A percentile compares a stretch with the other conserved stretches of the same genome.
These are phyloP conservation scores for Trypanosoma boissoni DNA, from an alignment of 208 protist species.

Conservation along the genomic window DNA sequence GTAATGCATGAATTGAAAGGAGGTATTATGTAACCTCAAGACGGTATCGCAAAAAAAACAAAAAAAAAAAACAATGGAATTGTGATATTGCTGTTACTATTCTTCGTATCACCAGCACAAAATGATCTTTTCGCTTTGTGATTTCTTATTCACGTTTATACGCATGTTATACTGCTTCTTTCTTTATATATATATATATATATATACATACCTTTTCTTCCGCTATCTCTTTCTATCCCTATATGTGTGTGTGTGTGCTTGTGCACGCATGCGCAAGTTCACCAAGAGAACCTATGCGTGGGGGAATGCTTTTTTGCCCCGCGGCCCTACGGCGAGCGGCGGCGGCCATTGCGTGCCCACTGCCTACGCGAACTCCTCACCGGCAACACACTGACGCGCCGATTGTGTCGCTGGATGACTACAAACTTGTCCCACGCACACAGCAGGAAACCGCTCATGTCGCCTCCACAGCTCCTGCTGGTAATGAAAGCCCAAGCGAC, in stretches of 20 bases:
- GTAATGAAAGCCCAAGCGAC: background rate
- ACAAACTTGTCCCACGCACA: conserved; percentile 17
- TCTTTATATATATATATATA: conserved; percentile 7
- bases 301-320: background rate
- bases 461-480: background rate
- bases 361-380: background rate
- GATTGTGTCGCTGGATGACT: conserved; percentile 18
- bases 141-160: background rate
- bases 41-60: too few relatives aligned
- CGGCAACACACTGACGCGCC: background rate
- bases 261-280: background rate
- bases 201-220: background rate
- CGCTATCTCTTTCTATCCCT: background rate
- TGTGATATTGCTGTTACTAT: too few relatives aligned
- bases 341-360: background rate
- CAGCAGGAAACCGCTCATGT: background rate
- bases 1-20: too few relatives aligned
- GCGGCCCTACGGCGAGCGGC: too few relatives aligned
- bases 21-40: too few relatives aligned
- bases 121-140: too few relatives aligned
- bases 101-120: too few relatives aligned
- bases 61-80: too few relatives aligned
- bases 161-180: background rate
- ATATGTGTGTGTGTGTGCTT: background rate
- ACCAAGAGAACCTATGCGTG: background rate